Base-by-base conservation (phyloP, 495 filamentous ascomycete species). In the Tuber umbilicatum region DNA sequence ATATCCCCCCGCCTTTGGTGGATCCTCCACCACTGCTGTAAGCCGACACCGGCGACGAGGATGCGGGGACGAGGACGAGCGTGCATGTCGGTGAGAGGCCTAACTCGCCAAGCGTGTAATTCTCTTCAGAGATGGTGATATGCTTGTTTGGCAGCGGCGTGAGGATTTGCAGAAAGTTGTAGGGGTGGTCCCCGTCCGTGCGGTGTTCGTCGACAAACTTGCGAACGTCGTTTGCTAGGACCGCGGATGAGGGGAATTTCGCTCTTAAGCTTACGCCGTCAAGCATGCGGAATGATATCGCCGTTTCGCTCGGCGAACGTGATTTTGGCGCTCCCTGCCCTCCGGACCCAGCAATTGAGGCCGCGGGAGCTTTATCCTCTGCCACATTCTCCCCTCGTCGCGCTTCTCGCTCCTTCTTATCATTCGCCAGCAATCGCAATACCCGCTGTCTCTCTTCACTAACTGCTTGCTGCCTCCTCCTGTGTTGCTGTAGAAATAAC, bases 141-240 rank as follows among this genome's bases (percentile, higher is more conserved):
- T 87, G 88, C 70, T 87, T 89, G 80, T 90, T 95, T 3, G 93
- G 93, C 19, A 88, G 84, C 1, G 94, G 95, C 0, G 92, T 89
- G 1, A 95, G 85, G 42, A 97, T 90, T 45, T 94, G 89, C 79
- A 94, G 93, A 84, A 98, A 93, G 42, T 88, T 91, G 82, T 93
- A 98, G 4, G 91, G 90, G 42, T 83, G 83, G 73, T 77, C 75
- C 45, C 70, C 72, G 41, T 81, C 77, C 71, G 68, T 50, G 43
- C 64, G 74, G 80, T 82, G 70, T 45, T 83, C 76, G 72, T 95
- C 92, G 17, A 98, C 86, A 92, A 93, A 97, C 6, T 86, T 78
- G 5, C 94, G 87, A 3, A 98, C 91, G 55, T 92, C 88, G 9
- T 80, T 84, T 17, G 84, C 74, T n/a, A 97, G 86, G 21, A 88